Evolutionary conservation across 1,284 basidiomycete genomes (phyloP).

Genomic region (Pseudozyma tsukubaensis): DNA sequence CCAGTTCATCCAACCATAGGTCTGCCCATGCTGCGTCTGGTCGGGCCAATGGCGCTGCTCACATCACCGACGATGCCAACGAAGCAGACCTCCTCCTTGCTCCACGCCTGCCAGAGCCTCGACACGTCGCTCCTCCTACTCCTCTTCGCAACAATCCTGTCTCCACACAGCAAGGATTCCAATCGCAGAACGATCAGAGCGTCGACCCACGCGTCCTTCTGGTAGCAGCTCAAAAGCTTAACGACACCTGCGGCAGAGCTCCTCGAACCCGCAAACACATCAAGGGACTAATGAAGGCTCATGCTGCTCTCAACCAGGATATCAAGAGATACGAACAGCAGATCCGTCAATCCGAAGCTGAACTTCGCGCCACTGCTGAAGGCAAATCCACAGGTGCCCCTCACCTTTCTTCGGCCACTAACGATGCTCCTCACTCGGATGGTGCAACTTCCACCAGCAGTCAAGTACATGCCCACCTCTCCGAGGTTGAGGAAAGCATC

Average conservation of each 20-base stretch:
- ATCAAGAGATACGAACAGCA: constrained; percentile 44
- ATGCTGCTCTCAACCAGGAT: constrained; percentile 42
- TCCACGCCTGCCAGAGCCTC: constrained; percentile 43
- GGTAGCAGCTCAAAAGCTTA: constrained; percentile 54
- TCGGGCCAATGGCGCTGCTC: constrained; percentile 7
- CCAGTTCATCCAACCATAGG: constrained; percentile 19
- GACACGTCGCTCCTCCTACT: constrained; percentile 34
- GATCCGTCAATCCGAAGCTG: constrained; percentile 40
- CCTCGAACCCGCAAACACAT: constrained; percentile 65
- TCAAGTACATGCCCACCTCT: constrained; percentile 26
- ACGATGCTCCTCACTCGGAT: constrained; percentile 4
- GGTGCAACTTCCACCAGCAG: constrained; percentile 7
- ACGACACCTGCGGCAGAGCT: constrained; percentile 55
- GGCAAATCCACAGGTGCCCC: constrained; percentile 15
- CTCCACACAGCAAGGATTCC: constrained; percentile 25
- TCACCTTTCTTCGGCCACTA: constrained; percentile 1
- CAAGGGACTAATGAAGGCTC: constrained; percentile 58
- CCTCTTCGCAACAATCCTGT: constrained; percentile 32
- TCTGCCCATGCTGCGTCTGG: constrained; percentile 9
- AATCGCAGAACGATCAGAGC: constrained; percentile 19
- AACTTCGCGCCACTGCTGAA: constrained; percentile 32
- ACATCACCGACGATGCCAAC: constrained; percentile 19
- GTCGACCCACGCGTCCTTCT: constrained; percentile 44
- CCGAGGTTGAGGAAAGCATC: constrained; percentile 43
- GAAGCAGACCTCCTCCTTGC: constrained; percentile 42